Evolutionary conservation across 805 yeast genomes (phyloP).

Genomic region (Candida glaebosa): DNA sequence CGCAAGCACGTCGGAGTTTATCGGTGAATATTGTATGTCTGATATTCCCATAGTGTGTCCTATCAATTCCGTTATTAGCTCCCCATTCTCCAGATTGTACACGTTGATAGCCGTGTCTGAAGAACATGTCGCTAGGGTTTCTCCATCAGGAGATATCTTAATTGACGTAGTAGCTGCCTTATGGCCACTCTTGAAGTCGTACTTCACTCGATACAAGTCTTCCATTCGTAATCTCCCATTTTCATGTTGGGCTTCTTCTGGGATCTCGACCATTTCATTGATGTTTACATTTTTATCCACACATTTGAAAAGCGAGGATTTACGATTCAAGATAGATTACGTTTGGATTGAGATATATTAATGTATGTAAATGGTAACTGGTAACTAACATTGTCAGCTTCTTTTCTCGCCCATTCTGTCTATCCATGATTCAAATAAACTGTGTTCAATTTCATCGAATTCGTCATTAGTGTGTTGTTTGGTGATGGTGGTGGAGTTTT

Average conservation of each 20-base stretch:
- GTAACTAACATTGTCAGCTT: too few species aligned
- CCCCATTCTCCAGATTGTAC: constrained; percentile 23
- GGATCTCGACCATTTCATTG: neutral
- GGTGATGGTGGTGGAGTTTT: neutral
- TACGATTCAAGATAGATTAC: too few species aligned
- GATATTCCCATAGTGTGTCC: constrained; percentile 76
- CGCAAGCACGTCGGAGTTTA: constrained; percentile 65
- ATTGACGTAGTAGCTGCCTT: constrained; percentile 37
- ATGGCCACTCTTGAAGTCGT: constrained; percentile 2
- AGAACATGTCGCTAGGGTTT: constrained; percentile 49
- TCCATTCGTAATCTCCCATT: constrained; percentile 1
- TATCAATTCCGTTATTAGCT: constrained; percentile 26
- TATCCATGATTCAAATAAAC: constrained; percentile 41
- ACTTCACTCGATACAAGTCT: constrained; percentile 1
- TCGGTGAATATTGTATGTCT: constrained; percentile 73
- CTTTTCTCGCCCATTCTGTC: constrained; percentile 24
- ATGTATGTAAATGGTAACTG: too few species aligned
- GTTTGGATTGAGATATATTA: too few species aligned
- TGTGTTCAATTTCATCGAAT: constrained; percentile 40
- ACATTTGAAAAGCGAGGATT: neutral
- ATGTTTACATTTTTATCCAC: neutral
- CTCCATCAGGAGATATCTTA: constrained; percentile 61
- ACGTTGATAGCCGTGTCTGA: constrained; percentile 27
- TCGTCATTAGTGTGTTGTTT: constrained; percentile 5
- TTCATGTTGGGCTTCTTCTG: neutral